Conservation (phyloP, 176 grass and related monocot genomes). For the Bolboschoenus planiculmis region DNA sequence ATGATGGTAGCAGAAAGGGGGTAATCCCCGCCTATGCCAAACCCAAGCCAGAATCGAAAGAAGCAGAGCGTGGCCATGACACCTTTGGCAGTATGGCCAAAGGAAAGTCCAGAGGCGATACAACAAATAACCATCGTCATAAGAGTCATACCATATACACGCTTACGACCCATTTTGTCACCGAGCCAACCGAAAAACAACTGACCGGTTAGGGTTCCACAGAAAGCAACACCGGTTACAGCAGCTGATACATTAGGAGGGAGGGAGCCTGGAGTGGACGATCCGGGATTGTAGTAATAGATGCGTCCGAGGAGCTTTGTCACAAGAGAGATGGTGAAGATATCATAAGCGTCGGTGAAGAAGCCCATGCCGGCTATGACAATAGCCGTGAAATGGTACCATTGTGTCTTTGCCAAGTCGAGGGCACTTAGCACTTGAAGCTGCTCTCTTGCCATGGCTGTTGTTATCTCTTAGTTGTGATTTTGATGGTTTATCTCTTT, state of each 20-base stretch:
- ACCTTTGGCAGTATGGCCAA: constrained; percentile 25
- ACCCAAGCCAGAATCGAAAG: constrained; percentile 89
- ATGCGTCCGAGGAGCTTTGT: constrained; percentile 32
- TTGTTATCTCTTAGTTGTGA: not conserved
- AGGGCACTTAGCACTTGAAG: constrained; percentile 20
- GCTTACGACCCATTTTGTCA: constrained; percentile 38
- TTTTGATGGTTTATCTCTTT: not conserved
- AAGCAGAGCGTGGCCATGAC: constrained; percentile 72
- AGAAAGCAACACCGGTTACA: constrained; percentile 33
- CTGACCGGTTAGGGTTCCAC: constrained; percentile 29
- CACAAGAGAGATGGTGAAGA: constrained; percentile 28
- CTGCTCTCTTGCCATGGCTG: constrained; percentile 19
- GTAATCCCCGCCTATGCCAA: constrained; percentile 82
- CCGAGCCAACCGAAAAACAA: constrained; percentile 40
- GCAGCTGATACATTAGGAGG: constrained; percentile 29
- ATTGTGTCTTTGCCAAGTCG: constrained; percentile 30
- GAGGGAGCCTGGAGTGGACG: constrained; percentile 2
- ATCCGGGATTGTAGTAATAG: constrained; percentile 27
- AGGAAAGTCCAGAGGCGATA: constrained; percentile 64
- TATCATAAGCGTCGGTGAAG: constrained; percentile 32
- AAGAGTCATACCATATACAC: constrained; percentile 52
- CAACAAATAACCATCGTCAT: constrained; percentile 54
- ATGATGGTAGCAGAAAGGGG: constrained; percentile 66
- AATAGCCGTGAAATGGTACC: constrained; percentile 42
- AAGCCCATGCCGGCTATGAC: constrained; percentile 38